phyloP scores from a whole-genome alignment of 805 yeast species.

The Zygosaccharomyces kombuchaensis region DNA sequence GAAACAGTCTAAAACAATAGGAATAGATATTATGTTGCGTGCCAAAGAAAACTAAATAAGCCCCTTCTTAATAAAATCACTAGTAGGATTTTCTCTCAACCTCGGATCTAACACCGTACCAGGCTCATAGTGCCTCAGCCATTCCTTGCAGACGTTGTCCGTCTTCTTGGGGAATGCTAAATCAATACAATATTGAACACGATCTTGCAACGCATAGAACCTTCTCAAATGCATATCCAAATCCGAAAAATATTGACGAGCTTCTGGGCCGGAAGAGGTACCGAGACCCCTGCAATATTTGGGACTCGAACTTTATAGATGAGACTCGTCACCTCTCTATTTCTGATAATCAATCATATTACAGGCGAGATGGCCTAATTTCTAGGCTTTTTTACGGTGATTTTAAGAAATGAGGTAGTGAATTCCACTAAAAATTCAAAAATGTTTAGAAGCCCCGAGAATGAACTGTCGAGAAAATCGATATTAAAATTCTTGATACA shows the following conservation, averaged over 20 bases:
- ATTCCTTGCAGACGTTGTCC: conserved; percentile 95
- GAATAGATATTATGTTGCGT: conserved; percentile 91
- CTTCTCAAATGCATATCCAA: conserved; percentile 80
- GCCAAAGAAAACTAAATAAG: conserved; percentile 96
- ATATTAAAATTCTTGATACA: conserved; percentile 95
- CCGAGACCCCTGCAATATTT: conserved; percentile 99
- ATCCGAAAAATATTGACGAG: conserved; percentile 81
- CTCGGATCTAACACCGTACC: conserved; percentile 89
- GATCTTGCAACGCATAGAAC: conserved; percentile 74
- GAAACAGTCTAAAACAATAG: conserved; percentile 88
- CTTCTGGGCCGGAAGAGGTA: conserved; percentile 80
- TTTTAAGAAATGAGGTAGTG: conserved; percentile 94
- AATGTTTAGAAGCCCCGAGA: conserved; percentile 85
- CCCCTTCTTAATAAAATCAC: conserved; percentile 93
- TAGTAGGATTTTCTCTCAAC: conserved; percentile 72
- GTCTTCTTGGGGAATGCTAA: conserved; percentile 90
- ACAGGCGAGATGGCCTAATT: conserved; percentile 64
- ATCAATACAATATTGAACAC: conserved; percentile 75
- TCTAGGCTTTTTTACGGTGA: conserved; percentile 64
- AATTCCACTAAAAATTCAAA: conserved; percentile 93
- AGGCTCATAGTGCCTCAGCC: conserved; percentile 87
- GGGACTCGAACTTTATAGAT: conserved; percentile 72
- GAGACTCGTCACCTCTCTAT: conserved; percentile 87
- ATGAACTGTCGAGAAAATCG: conserved; percentile 86
- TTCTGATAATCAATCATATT: conserved; percentile 92